Percentiles rank a stretch among this genome's conserved stretches.
Evolutionary conservation across 2,329 filamentous ascomycete species (phyloP).

Genomic region (Didymella glomerata): DNA sequence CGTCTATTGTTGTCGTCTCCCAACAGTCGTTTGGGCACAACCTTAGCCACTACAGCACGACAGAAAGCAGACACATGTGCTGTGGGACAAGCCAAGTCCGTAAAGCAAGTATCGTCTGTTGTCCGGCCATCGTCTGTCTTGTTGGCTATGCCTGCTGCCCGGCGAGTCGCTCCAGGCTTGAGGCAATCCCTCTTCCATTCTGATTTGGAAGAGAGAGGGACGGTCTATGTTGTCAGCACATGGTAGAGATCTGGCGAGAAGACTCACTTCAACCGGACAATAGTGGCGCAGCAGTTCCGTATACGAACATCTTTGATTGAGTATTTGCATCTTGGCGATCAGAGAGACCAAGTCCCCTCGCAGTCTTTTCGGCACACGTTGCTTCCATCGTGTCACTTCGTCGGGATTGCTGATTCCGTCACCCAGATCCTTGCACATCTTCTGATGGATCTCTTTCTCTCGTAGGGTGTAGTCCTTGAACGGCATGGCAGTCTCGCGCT

Average conservation of each 20-base stretch:
- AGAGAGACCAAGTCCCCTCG: constrained; percentile 68
- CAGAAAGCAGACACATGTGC: constrained; percentile 85
- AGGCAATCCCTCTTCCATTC: constrained; percentile 37
- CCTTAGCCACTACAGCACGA: constrained; percentile 73
- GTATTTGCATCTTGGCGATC: constrained; percentile 71
- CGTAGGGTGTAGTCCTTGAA: constrained; percentile 87
- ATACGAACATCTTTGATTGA: constrained; percentile 81
- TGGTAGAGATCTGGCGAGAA: neutral
- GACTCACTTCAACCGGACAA: constrained; percentile 66
- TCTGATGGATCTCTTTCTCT: constrained; percentile 76
- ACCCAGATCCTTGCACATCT: constrained; percentile 33
- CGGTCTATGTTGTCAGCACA: constrained; percentile 34
- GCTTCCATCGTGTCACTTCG: constrained; percentile 47
- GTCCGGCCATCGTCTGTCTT: constrained; percentile 6
- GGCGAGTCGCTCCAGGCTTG: constrained; percentile 22
- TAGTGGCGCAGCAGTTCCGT: constrained; percentile 79
- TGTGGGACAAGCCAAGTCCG: constrained; percentile 72
- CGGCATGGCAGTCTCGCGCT: constrained; percentile 71
- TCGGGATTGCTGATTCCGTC: constrained; percentile 29
- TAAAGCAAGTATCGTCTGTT: constrained; percentile 55
- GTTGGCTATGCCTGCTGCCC: constrained; percentile 16
- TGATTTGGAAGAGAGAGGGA: constrained; percentile 38
- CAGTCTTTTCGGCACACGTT: constrained; percentile 69
- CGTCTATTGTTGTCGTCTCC: constrained; percentile 72
- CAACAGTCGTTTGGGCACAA: constrained; percentile 81